Base-by-base conservation (phyloP, 1,284 basidiomycete genomes). In the Microbotryum scabiosae region DNA sequence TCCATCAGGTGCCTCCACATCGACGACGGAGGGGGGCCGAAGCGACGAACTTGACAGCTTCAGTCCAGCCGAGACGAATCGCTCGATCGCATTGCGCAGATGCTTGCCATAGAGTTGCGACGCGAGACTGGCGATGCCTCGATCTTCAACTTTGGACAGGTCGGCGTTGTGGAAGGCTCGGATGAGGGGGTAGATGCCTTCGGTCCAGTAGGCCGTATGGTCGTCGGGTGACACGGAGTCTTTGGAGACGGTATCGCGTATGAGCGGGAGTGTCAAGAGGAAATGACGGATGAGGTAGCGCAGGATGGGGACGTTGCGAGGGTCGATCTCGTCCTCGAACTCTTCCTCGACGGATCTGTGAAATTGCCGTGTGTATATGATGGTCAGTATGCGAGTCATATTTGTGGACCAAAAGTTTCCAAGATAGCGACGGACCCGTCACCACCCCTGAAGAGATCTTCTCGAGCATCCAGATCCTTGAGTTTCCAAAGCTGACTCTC, bases 201-300 rank as follows among this genome's bases (percentile, higher is more conserved):
- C 59, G 54, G 59, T 51, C 65, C 65, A 66, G 53, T 64, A 64
- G 0, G 55, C 44, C 20, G 32, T 25, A 9, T 23, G 43, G 10
- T 54, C 52, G 32, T 23, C 43, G 14, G 41, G 23, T 5, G 23
- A 25, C 3, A 4, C 54, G 43, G 32, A 20, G 16, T 55, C 20
- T 12, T 44, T 23, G 26, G 54, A 45, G 52, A 51, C 52, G 18
- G 59, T 64, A 30, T 70, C 68, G 26, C 69, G 68, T 44, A 70
- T 54, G 60, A 69, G 66, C 1, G 68, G 69, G 49, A 70, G 59
- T 3, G 68, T 69, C 44, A 69, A 56, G 47, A 69, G 62, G 51
- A 70, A 69, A 52, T 70, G 61, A 12, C 64, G 68, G 47, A 70
- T 64, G 25, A 70, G 63, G 59, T 67, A 70, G 10, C 67, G 62